Base-by-base conservation (phyloP, 1,284 basidiomycete species). In the Retiboletus flavoniger region DNA sequence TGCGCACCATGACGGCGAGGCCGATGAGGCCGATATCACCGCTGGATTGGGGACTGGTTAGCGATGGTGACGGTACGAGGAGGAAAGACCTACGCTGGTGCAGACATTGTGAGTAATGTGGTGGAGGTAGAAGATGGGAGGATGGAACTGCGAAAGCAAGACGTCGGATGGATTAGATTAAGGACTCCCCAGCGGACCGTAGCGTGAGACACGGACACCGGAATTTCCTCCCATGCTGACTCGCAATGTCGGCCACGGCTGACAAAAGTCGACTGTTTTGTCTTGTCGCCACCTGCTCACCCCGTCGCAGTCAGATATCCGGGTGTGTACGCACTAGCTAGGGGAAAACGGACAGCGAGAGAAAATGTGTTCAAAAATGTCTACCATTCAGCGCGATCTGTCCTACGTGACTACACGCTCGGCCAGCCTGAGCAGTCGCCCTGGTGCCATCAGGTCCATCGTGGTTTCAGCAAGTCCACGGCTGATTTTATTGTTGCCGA, bases 1-100 rank as follows among this genome's bases (percentile, higher is more conserved):
- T 43, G 47, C 79, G 58, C 72, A 91, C 93, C 95, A 97, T 97
- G 79, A 97, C 95, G 81, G 95, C 94, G 70, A 96, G 80, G 78
- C 94, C 94, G 77, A 94, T 93, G 74, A 94, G 89, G 71, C 91
- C 91, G 77, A 93, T 93, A 75, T 93, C 91, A 75, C 89, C 91
- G 69, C 91, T 93, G 68, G 24, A 29, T 29, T 9, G 26, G 21
- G n/a, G 34, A 17, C 16, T 38, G 9, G 47, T 55, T 4, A 59
- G 62, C n/a, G 26, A 11, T 2, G 51, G 48, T 17, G 13, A 13
- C 0, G 11, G 7, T 13, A 8, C 1, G 38, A n/a, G 32, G 16
- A 7, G 44, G 24, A 13, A 35, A 34, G 21, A 71, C 75, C 47
- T 72, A 80, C 78, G 61, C 70, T 65, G 78, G 74, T 50, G 59